These are phyloP conservation scores for Gelatoporia subvermispora DNA, from an alignment of 768 basidiomycete species.

Conservation along the genomic window DNA sequence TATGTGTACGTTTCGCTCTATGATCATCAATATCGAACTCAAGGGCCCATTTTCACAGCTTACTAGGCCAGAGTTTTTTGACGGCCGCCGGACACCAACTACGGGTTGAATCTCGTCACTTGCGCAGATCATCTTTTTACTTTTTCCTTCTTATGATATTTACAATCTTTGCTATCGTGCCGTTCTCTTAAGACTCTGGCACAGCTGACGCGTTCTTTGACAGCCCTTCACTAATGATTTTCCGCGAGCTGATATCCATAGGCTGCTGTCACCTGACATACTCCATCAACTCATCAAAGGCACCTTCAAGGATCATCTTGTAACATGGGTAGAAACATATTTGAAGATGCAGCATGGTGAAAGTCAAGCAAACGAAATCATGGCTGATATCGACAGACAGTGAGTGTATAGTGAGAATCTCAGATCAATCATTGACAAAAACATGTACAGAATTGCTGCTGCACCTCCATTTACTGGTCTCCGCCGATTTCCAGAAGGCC, in stretches of 20 bases:
- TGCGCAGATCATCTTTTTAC: no score
- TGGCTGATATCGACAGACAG: conserved; percentile 13
- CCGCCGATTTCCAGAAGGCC: conserved; percentile 15
- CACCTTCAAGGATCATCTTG: conserved; percentile 37
- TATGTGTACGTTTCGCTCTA: no score
- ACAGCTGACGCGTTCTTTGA: no score
- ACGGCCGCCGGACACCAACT: no score
- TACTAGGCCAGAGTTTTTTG: no score
- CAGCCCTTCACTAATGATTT: conserved; percentile 30
- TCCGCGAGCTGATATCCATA: conserved; percentile 33
- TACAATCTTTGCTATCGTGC: no score
- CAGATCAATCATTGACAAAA: background rate
- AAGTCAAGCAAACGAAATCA: background rate
- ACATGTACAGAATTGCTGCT: conserved; percentile 8
- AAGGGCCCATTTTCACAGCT: no score
- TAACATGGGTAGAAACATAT: conserved; percentile 31
- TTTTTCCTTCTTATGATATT: background rate
- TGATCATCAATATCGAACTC: no score
- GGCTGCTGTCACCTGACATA: conserved; percentile 29
- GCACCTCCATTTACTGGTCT: conserved; percentile 14
- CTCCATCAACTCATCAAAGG: conserved; percentile 40
- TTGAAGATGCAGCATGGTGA: conserved; percentile 11
- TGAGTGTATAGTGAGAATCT: background rate
- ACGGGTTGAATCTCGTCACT: no score
- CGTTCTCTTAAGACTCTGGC: no score